Percentiles rank a stretch among this genome's conserved stretches.
Evolutionary conservation across 2,329 filamentous ascomycete species (phyloP).

Genomic region (Colletotrichum sp.): DNA sequence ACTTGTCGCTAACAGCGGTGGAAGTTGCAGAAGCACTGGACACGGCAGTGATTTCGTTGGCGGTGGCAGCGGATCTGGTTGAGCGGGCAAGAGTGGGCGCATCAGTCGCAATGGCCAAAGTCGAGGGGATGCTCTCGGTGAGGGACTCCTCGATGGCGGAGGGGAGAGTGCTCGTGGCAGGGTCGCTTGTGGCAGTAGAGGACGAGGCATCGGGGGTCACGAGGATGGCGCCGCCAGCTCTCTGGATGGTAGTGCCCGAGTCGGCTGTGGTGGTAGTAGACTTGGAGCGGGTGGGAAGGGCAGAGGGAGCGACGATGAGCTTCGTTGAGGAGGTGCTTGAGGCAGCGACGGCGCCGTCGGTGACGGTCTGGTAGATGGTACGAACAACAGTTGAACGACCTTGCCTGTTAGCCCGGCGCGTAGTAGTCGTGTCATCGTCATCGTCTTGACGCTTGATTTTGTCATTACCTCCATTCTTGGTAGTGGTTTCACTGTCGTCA

Average conservation of each 20-base stretch:
- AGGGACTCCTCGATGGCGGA: conserved; percentile 29
- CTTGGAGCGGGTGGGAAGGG: neutral
- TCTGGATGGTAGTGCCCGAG: conserved; percentile 8
- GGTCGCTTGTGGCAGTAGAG: neutral
- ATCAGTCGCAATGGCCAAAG: conserved; percentile 29
- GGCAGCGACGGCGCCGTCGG: neutral
- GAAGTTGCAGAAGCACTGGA: conserved; percentile 20
- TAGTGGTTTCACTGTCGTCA: neutral
- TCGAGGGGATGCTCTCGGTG: conserved; percentile 21
- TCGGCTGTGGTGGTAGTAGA: neutral
- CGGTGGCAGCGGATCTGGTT: conserved; percentile 31
- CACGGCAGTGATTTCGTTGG: conserved; percentile 20
- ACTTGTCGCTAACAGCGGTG: neutral
- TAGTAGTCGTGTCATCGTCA: conserved; percentile 4
- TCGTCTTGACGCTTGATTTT: conserved; percentile 6
- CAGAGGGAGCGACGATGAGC: conserved; percentile 33
- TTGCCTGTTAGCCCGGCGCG: conserved; percentile 12
- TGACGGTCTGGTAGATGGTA: conserved; percentile 44
- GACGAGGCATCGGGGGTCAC: conserved; percentile 5
- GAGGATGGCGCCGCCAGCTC: neutral
- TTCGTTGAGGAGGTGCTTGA: conserved; percentile 27
- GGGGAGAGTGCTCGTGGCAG: conserved; percentile 22
- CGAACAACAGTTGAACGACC: conserved; percentile 31
- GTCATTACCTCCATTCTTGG: conserved; percentile 14
- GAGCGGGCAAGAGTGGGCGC: conserved; percentile 29